Conservation (phyloP, 2,329 filamentous ascomycete genomes). For the Byssoonygena ceratinophila region DNA sequence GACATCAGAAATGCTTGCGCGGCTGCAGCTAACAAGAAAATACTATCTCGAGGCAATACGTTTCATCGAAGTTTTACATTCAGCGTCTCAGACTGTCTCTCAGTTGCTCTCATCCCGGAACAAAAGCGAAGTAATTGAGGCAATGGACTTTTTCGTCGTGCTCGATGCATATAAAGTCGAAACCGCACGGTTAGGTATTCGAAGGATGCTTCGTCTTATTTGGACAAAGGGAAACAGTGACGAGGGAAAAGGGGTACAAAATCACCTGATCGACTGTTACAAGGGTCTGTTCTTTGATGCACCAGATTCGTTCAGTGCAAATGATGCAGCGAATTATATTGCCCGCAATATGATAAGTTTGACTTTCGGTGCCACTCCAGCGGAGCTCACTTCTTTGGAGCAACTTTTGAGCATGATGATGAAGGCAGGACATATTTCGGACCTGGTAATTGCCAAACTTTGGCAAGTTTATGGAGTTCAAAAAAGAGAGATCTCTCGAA, state of each 20-base stretch:
- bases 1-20: constrained; percentile 76
- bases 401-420: constrained; percentile 96
- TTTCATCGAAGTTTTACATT: constrained; percentile 85
- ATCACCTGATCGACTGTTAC: constrained; percentile 94
- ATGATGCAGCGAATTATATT: constrained; percentile 90
- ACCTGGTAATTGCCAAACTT: constrained; percentile 76
- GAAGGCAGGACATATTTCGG: constrained; percentile 77
- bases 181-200: constrained; percentile 81
- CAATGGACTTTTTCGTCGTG: constrained; percentile 96
- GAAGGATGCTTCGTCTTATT: constrained; percentile 90
- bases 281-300: constrained; percentile 92
- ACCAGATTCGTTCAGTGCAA: constrained; percentile 72
- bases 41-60: constrained; percentile 89
- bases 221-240: constrained; percentile 99
- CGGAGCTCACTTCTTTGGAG: constrained; percentile 88
- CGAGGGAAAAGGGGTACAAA: constrained; percentile 95
- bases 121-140: constrained; percentile 97
- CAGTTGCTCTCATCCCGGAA: constrained; percentile 89
- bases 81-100: constrained; percentile 67
- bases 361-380: constrained; percentile 88
- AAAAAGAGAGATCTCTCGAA: constrained; percentile 82
- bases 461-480: constrained; percentile 98
- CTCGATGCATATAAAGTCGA: constrained; percentile 94
- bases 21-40: constrained; percentile 74
- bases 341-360: constrained; percentile 98